Percentiles rank a stretch among this genome's conserved stretches.
phyloP scores from a whole-genome alignment of 2,329 filamentous ascomycete species.

The Hypoxylon sp. region DNA sequence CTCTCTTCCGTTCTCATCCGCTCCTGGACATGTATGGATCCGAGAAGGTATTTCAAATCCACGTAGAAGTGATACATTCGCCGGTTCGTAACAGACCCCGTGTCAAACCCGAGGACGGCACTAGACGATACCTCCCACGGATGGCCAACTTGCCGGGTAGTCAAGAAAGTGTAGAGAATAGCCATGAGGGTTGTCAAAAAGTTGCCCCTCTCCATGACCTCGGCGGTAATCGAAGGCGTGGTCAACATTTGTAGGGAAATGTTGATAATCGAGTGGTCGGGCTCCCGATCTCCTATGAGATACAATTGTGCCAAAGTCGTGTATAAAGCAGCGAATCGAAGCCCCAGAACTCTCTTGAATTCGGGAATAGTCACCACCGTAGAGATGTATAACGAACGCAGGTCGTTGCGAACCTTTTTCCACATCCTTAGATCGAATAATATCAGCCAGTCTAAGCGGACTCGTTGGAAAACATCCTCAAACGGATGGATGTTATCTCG shows the following conservation, averaged over 20 bases:
- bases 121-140: constrained; percentile 87
- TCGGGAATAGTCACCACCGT: constrained; percentile 94
- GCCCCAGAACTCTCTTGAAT: constrained; percentile 91
- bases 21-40: constrained; percentile 86
- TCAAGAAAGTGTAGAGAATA: constrained; percentile 96
- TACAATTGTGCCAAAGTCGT: constrained; percentile 94
- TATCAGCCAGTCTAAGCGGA: constrained; percentile 92
- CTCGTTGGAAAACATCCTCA: constrained; percentile 88
- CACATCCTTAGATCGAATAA: constrained; percentile 94
- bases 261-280: constrained; percentile 98
- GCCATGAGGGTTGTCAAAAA: constrained; percentile 95
- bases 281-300: constrained; percentile 93
- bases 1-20: constrained; percentile 82
- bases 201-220: constrained; percentile 93
- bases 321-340: constrained; percentile 95
- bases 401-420: constrained; percentile 91
- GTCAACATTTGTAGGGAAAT: constrained; percentile 96
- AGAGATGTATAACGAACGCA: constrained; percentile 93
- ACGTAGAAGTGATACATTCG: constrained; percentile 98
- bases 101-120: constrained; percentile 90
- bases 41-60: constrained; percentile 89
- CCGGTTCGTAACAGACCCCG: constrained; percentile 91
- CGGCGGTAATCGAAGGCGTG: constrained; percentile 93
- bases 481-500: constrained; percentile 71
- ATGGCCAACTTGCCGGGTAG: constrained; percentile 93